Conservation (phyloP, 306 rosid species). For the Chamaecrista fasciculata region DNA sequence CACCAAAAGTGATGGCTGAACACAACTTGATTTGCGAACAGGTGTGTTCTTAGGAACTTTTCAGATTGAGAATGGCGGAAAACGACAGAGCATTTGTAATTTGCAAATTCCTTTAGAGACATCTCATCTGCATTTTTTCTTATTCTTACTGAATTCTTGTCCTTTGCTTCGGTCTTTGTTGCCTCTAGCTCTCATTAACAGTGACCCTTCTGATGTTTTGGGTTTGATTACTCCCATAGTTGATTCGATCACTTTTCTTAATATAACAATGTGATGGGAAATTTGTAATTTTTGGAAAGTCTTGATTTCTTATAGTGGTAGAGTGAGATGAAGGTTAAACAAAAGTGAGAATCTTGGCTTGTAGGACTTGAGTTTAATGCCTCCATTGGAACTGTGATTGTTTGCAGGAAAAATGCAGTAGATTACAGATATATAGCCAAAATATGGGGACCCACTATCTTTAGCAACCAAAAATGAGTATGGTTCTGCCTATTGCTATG, state of each 20-base stretch:
- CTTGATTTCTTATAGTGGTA: slow-evolving; percentile 34
- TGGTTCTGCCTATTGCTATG: too few relatives aligned
- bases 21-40: too few relatives aligned
- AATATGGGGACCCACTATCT: too few relatives aligned
- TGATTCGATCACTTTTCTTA: too few relatives aligned
- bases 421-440: background rate
- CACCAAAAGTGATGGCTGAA: too few relatives aligned
- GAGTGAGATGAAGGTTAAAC: slow-evolving; percentile 9
- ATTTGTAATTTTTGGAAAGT: slow-evolving; percentile 19
- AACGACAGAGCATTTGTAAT: too few relatives aligned
- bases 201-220: slow-evolving; percentile 66
- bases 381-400: slow-evolving; percentile 5
- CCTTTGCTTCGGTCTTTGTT: slow-evolving; percentile 41
- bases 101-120: too few relatives aligned
- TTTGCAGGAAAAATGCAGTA: slow-evolving; percentile 29
- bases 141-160: slow-evolving; percentile 21
- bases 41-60: too few relatives aligned
- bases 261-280: background rate
- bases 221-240: slow-evolving; percentile 32
- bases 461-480: too few relatives aligned
- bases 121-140: slow-evolving; percentile 11
- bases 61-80: too few relatives aligned
- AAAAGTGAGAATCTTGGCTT: slow-evolving; percentile 17
- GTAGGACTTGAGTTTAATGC: slow-evolving; percentile 13
- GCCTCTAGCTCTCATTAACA: slow-evolving; percentile 40